Evolutionary conservation across 306 rosid genomes (phyloP).

Genomic region (Amphicarpaea edgeworthii): DNA sequence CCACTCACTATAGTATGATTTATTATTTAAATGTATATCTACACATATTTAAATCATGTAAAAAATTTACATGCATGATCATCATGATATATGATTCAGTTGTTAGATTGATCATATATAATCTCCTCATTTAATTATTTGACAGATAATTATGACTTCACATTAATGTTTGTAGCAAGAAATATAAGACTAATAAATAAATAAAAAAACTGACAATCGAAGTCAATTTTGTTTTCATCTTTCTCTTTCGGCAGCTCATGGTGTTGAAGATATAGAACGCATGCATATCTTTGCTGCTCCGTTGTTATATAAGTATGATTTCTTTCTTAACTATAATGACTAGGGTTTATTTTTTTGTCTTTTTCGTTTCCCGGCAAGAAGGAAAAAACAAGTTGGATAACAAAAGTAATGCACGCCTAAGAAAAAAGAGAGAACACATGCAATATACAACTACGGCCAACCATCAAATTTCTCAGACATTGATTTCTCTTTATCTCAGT

Average conservation of each 20-base stretch:
- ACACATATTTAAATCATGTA: no score
- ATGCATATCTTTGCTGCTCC: slow-evolving; percentile 9
- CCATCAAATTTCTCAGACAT: background rate
- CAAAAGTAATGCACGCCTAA: slow-evolving; percentile 47
- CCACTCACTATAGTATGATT: background rate
- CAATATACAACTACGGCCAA: slow-evolving; percentile 5
- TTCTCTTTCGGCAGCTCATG: background rate
- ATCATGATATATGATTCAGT: no score
- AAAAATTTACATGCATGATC: no score
- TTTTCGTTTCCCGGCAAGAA: background rate
- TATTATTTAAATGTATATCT: no score
- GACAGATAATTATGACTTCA: background rate
- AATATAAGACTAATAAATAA: no score
- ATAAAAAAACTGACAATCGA: no score
- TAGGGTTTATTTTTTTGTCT: background rate
- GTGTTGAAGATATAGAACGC: slow-evolving; percentile 13
- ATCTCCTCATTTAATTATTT: no score
- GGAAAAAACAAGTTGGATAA: background rate
- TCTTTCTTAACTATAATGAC: background rate
- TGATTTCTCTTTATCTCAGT: background rate
- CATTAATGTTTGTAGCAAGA: no score
- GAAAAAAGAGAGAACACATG: slow-evolving; percentile 24
- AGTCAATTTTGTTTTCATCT: background rate
- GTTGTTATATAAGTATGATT: background rate
- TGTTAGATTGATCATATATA: no score